phyloP scores from a whole-genome alignment of 805 yeast genomes.

The Candida wancherniae region DNA sequence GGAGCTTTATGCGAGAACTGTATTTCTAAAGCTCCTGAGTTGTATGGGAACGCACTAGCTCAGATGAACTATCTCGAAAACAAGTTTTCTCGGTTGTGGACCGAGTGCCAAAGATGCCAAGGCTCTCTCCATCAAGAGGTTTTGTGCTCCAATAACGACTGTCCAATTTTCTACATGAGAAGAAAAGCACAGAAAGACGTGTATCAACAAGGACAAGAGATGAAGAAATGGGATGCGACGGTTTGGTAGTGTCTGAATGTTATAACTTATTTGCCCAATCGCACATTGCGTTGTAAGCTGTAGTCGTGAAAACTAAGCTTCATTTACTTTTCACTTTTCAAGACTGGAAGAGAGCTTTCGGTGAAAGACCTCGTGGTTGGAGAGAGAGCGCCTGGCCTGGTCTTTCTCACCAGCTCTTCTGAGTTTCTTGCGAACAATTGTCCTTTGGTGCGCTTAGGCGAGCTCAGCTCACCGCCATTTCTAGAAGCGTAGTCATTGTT shows the following conservation, averaged over 20 bases:
- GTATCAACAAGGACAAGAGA: conserved; percentile 49
- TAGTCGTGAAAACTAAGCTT: neutral
- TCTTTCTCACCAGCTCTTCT: conserved; percentile 20
- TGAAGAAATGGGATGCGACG: conserved; percentile 61
- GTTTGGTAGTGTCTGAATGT: conserved; percentile 35
- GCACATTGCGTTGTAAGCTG: neutral
- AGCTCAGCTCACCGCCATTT: no score
- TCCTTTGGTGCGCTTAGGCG: conserved; percentile 7
- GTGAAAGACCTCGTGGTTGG: conserved; percentile 30
- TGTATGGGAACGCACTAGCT: conserved; percentile 77
- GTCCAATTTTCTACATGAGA: conserved; percentile 97
- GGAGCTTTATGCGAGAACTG: conserved; percentile 85
- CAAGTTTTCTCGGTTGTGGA: conserved; percentile 87
- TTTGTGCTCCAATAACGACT: conserved; percentile 89
- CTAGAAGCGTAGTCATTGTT: no score
- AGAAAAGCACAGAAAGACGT: conserved; percentile 78
- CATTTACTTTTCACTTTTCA: conserved; percentile 1
- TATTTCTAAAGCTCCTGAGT: conserved; percentile 56
- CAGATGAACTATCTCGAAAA: conserved; percentile 76
- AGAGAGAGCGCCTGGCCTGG: conserved; percentile 29
- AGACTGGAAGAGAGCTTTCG: conserved; percentile 24
- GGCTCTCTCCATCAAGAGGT: conserved; percentile 96
- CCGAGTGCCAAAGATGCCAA: conserved; percentile 96
- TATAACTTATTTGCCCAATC: neutral
- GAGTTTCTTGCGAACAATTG: conserved; percentile 20